Conservation (phyloP, 441 rosid species). For the Hura crepitans region DNA sequence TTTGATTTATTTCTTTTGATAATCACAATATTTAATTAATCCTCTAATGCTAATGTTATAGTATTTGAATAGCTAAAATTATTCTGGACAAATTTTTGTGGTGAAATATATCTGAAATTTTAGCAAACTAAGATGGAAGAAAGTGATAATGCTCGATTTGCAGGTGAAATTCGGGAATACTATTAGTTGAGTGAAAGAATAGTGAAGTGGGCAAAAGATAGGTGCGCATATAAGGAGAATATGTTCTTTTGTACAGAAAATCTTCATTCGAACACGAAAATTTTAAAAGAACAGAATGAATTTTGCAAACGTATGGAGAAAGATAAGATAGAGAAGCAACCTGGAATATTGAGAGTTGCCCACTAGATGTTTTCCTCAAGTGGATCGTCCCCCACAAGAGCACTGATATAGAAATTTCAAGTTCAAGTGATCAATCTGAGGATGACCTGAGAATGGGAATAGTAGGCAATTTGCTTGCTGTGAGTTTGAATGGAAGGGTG, state of each 20-base stretch:
- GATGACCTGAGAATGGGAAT: not conserved
- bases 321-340: not conserved
- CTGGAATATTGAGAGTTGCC: not conserved
- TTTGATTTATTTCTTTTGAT: not conserved
- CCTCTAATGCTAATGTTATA: not conserved
- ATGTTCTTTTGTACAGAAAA: slow-evolving; percentile 17
- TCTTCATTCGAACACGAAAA: not conserved
- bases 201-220: slow-evolving; percentile 13
- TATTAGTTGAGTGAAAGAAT: slow-evolving; percentile 24
- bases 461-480: not conserved
- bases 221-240: slow-evolving; percentile 21
- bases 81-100: too few species aligned
- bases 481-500: too few species aligned
- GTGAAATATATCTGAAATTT: too few species aligned
- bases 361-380: not conserved
- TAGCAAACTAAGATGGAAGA: too few species aligned
- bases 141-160: too few species aligned
- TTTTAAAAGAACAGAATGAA: not conserved
- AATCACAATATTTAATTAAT: not conserved
- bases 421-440: not conserved
- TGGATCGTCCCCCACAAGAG: too few species aligned
- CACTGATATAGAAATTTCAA: too few species aligned
- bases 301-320: not conserved
- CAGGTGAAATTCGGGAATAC: too few species aligned
- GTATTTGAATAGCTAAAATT: too few species aligned